phyloP scores from a whole-genome alignment of 73 alveolate genomes.

The Paramecium caudatum region DNA sequence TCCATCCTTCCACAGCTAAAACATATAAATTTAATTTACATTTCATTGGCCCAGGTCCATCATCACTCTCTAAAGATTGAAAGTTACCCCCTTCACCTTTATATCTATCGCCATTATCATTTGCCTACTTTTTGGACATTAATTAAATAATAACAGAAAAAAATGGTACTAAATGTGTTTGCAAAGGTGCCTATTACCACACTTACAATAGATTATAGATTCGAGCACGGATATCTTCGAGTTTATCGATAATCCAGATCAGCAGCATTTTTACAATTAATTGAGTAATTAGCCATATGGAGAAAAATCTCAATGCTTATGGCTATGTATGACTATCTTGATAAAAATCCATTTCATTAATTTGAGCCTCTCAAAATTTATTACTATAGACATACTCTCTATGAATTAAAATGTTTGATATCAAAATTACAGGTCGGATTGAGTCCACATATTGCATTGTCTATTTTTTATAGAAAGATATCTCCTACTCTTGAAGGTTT shows the following conservation, averaged over 20 bases:
- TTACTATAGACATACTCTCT: constrained; percentile 21
- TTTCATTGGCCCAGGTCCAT: constrained; percentile 73
- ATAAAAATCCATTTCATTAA: constrained; percentile 39
- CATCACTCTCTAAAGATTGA: constrained; percentile 70
- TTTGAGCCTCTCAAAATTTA: not conserved
- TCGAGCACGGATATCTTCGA: not conserved
- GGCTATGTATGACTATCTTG: not conserved
- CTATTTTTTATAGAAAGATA: not conserved
- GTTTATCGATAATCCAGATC: not conserved
- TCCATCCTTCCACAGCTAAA: constrained; percentile 87
- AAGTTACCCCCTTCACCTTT: constrained; percentile 73
- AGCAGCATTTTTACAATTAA: not conserved
- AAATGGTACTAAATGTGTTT: constrained; percentile 20
- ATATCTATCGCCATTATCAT: constrained; percentile 71
- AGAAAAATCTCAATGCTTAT: not conserved
- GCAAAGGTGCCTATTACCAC: not conserved
- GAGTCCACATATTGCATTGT: not conserved
- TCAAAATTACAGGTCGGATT: not conserved
- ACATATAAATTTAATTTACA: not conserved
- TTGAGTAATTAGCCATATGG: constrained; percentile 11
- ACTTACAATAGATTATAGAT: not conserved
- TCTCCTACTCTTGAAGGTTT: not conserved
- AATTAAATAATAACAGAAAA: constrained; percentile 41
- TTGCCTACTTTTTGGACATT: constrained; percentile 33
- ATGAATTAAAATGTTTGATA: constrained; percentile 7